Evolutionary conservation across 2,329 filamentous ascomycete genomes (phyloP).

Genomic region (Pseudocercospora macadamiae): DNA sequence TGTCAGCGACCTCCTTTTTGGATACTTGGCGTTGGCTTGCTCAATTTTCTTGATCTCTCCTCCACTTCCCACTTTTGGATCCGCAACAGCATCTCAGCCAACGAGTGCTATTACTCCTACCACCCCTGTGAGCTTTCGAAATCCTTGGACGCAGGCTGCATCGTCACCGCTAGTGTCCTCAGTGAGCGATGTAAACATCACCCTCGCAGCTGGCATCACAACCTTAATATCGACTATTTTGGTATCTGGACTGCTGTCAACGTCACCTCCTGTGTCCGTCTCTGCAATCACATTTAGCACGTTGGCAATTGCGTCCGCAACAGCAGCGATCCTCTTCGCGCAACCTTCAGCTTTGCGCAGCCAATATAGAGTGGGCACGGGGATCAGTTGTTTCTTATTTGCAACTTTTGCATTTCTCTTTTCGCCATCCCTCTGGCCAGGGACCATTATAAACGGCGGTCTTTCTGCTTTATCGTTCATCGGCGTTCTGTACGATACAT

Average conservation of each 20-base stretch:
- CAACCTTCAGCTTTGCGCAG: constrained; percentile 47
- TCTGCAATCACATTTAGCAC: constrained; percentile 43
- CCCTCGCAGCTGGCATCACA: constrained; percentile 44
- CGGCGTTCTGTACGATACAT: constrained; percentile 47
- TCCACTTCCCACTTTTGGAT: constrained; percentile 44
- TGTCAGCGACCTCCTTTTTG: constrained; percentile 42
- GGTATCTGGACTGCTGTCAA: constrained; percentile 39
- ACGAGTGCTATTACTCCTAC: constrained; percentile 16
- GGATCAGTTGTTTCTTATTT: constrained; percentile 37
- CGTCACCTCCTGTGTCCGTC: constrained; percentile 38
- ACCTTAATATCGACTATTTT: constrained; percentile 43
- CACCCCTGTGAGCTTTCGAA: constrained; percentile 20
- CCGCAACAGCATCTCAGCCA: constrained; percentile 5
- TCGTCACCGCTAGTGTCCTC: constrained; percentile 42
- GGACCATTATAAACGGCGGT: constrained; percentile 38
- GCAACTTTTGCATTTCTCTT: constrained; percentile 41
- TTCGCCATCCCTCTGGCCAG: constrained; percentile 40
- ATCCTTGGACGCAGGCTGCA: constrained; percentile 23
- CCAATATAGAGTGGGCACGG: constrained; percentile 38
- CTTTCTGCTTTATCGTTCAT: constrained; percentile 42
- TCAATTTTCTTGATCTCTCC: constrained; percentile 52
- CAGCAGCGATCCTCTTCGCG: constrained; percentile 47
- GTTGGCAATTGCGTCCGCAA: constrained; percentile 47
- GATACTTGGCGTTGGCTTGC: constrained; percentile 51
- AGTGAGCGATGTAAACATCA: constrained; percentile 45